These are phyloP conservation scores for Xylogone sp. DNA, from an alignment of 2,329 filamentous ascomycete species.

Conservation along the genomic window DNA sequence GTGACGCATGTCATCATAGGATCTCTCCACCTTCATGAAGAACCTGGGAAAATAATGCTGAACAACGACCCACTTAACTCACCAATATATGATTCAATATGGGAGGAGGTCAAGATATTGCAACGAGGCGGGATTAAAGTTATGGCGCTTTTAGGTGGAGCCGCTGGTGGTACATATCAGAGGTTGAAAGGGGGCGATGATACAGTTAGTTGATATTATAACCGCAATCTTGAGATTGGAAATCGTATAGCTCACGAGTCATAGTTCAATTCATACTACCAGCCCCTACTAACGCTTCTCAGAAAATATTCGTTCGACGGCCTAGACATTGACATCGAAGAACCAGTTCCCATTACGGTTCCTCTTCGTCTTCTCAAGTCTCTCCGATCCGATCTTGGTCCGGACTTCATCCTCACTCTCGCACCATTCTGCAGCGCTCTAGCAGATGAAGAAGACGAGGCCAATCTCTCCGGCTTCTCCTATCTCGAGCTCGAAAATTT, in stretches of 20 bases:
- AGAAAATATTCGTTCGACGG: conserved; percentile 81
- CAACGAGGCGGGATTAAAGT: conserved; percentile 15
- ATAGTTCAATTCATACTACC: conserved; percentile 16
- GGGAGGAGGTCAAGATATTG: conserved; percentile 15
- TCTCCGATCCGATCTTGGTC: conserved; percentile 68
- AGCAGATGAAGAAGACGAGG: conserved; percentile 68
- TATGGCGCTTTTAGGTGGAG: conserved; percentile 17
- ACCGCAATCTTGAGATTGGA: background rate
- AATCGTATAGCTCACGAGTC: conserved; percentile 35
- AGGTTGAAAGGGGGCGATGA: conserved; percentile 53
- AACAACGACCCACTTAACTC: conserved; percentile 15
- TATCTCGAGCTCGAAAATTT: conserved; percentile 79
- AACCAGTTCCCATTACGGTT: conserved; percentile 69
- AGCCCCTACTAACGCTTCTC: conserved; percentile 28
- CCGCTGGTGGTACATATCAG: conserved; percentile 37
- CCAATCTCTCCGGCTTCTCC: conserved; percentile 45
- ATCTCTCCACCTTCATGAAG: conserved; percentile 74
- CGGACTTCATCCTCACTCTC: conserved; percentile 61
- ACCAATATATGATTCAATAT: conserved; percentile 10
- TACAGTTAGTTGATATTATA: conserved; percentile 23
- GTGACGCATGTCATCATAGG: conserved; percentile 80
- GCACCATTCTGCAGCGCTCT: conserved; percentile 53
- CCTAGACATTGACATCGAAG: conserved; percentile 84
- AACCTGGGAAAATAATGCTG: conserved; percentile 64
- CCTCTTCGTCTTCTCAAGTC: conserved; percentile 76